A percentile compares a stretch with the other conserved stretches of the same genome.
Conservation (phyloP, 768 basidiomycete species). For the Suillus cothurnatus region DNA sequence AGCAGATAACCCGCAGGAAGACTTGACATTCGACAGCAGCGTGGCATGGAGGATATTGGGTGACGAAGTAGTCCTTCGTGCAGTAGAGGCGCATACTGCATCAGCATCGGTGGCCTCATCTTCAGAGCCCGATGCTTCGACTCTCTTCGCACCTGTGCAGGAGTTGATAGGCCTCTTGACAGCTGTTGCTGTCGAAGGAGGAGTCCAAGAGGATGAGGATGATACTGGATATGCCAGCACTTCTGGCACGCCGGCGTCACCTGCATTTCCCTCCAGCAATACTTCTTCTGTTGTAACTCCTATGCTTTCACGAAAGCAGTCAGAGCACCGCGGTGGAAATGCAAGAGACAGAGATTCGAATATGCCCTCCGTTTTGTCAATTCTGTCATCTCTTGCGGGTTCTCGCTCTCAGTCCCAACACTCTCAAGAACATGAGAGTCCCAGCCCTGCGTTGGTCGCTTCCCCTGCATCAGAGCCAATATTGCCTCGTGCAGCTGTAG, state of each 20-base stretch:
- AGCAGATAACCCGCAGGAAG: constrained; percentile 28
- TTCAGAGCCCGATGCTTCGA: constrained; percentile 19
- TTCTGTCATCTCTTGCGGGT: constrained; percentile 63
- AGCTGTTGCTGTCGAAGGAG: constrained; percentile 37
- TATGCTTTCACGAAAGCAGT: constrained; percentile 57
- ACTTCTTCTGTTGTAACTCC: constrained; percentile 48
- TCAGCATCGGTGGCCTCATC: constrained; percentile 7
- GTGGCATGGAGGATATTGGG: constrained; percentile 62
- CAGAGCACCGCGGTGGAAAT: constrained; percentile 47
- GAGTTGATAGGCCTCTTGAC: constrained; percentile 45
- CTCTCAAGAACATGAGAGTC: constrained; percentile 40
- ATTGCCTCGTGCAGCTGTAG: constrained; percentile 54
- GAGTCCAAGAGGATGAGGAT: constrained; percentile 42
- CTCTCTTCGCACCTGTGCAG: constrained; percentile 17
- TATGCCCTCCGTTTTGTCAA: constrained; percentile 63
- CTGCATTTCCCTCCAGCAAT: constrained; percentile 28
- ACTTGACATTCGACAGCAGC: constrained; percentile 23
- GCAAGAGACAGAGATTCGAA: constrained; percentile 52
- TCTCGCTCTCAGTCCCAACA: constrained; percentile 63
- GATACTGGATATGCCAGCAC: constrained; percentile 43
- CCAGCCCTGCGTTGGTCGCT: constrained; percentile 27
- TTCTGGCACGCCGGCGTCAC: constrained; percentile 40
- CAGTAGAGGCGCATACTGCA: constrained; percentile 40
- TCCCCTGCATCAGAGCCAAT: constrained; percentile 28
- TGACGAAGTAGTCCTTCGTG: constrained; percentile 65